Evolutionary conservation across 2,329 filamentous ascomycete genomes (phyloP), one percentile per base, ranked within the genome.

Genomic region (Trichoderma atrobrunneum): DNA sequence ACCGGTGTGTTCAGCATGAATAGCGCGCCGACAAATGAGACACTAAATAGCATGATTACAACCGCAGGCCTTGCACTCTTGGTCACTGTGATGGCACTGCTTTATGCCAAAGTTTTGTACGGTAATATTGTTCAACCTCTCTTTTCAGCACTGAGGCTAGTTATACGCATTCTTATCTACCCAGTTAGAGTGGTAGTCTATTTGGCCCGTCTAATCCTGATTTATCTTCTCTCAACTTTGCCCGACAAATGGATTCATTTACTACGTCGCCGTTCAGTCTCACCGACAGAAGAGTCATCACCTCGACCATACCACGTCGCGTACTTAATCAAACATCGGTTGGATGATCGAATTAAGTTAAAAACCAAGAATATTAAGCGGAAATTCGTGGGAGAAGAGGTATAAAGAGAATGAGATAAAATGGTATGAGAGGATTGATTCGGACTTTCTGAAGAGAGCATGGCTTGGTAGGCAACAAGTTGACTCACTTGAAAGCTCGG

Each of bases 321-420:
- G 14, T 7, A 36, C 14, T 0, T 1, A 5, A 1, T 14, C 7
- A 18, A 39, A 1, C 0, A n/a, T n/a, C n/a, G n/a, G n/a, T n/a
- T n/a, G n/a, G n/a, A n/a, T n/a, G n/a, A n/a, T n/a, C n/a, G n/a
- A n/a, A n/a, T n/a, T n/a, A n/a, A n/a, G n/a, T n/a, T n/a, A 32
- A 32, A 32, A 32, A 32, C 30, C 10, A 11, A 11, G 2, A 32
- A 32, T n/a, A 32, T 11, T 11, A 32, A 32, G 11, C 10, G 4
- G 30, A 34, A 12, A 34, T 34, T 34, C 10, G 3, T 12, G 2
- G 32, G 12, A 3, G 32, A 12, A 12, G 34, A 36, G 34, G n/a
- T n/a, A n/a, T n/a, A 5, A 36, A 14, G 12, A n/a, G n/a, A n/a
- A n/a, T n/a, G n/a, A n/a, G 34, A 6, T 6, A 36, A 6, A 14